Evolutionary conservation across 176 grass and related monocot species (phyloP).

Genomic region (Pontederia paniculata): DNA sequence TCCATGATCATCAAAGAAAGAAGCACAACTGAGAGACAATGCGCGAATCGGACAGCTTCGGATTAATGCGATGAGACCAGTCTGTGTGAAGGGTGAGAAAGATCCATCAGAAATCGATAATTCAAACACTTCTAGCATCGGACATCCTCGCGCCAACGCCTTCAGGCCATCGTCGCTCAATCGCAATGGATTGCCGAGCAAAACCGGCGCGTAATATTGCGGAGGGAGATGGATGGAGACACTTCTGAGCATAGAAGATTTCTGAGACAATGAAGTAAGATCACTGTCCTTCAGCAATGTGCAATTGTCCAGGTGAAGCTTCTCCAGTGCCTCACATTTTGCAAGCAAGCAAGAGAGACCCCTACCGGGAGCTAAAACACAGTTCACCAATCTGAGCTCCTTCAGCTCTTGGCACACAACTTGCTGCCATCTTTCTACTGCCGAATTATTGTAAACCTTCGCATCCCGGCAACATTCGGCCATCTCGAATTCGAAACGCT

Average conservation of each 20-base stretch:
- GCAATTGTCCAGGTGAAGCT: constrained; percentile 47
- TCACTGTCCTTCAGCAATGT: constrained; percentile 37
- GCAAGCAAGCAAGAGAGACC: constrained; percentile 35
- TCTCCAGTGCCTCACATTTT: constrained; percentile 40
- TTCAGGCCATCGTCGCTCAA: constrained; percentile 43
- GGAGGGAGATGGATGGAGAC: constrained; percentile 35
- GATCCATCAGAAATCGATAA: constrained; percentile 24
- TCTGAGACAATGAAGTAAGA: constrained; percentile 35
- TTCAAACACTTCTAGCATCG: constrained; percentile 43
- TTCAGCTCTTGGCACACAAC: constrained; percentile 35
- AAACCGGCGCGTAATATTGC: background rate
- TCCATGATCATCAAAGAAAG: constrained; percentile 29
- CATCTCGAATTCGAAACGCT: constrained; percentile 47
- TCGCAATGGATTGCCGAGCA: background rate
- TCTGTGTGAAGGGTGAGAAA: constrained; percentile 28
- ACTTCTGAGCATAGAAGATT: constrained; percentile 38
- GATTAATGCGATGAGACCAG: constrained; percentile 32
- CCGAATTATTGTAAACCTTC: constrained; percentile 10
- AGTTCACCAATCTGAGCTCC: constrained; percentile 46
- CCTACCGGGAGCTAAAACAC: constrained; percentile 25
- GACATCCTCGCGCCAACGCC: constrained; percentile 32
- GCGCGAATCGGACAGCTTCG: constrained; percentile 33
- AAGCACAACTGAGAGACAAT: constrained; percentile 31
- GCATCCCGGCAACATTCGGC: constrained; percentile 17
- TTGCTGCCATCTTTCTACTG: constrained; percentile 10